A percentile compares a stretch with the other conserved stretches of the same genome.
Evolutionary conservation across 192 early-diverging fungal species (phyloP).

Genomic region (Cetraspora pellucida): DNA sequence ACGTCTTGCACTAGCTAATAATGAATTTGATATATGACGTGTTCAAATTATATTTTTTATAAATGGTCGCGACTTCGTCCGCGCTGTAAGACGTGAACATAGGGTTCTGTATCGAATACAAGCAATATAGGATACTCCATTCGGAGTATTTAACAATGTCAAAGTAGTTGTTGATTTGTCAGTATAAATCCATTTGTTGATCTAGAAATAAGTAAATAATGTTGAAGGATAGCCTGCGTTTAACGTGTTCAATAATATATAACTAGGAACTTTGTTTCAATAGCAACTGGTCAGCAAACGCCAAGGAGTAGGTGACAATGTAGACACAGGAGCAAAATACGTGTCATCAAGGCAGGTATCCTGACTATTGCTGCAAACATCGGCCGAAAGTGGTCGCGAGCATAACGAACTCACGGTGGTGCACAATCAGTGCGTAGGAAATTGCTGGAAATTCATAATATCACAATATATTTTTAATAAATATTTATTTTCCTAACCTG

Average conservation of each 20-base stretch:
- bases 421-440: slow-evolving; percentile 31
- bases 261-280: slow-evolving; percentile 25
- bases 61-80: slow-evolving; percentile 27
- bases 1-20: slow-evolving; percentile 27
- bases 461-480: slow-evolving; percentile 23
- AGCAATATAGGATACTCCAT: slow-evolving; percentile 29
- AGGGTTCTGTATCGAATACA: slow-evolving; percentile 26
- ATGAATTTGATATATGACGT: slow-evolving; percentile 32
- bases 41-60: slow-evolving; percentile 30
- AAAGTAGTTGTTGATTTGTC: slow-evolving; percentile 29
- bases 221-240: slow-evolving; percentile 22
- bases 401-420: slow-evolving; percentile 29
- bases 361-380: slow-evolving; percentile 30
- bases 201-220: slow-evolving; percentile 28
- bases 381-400: slow-evolving; percentile 31
- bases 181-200: slow-evolving; percentile 25
- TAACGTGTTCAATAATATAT: slow-evolving; percentile 28
- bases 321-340: slow-evolving; percentile 14
- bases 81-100: slow-evolving; percentile 23
- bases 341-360: slow-evolving; percentile 29
- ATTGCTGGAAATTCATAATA: slow-evolving; percentile 32
- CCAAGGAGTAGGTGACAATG: slow-evolving; percentile 30
- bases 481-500: slow-evolving; percentile 9
- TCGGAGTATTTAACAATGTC: slow-evolving; percentile 27
- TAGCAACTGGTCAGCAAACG: slow-evolving; percentile 32